A percentile compares a stretch with the other conserved stretches of the same genome.
phyloP scores from a whole-genome alignment of 2,329 filamentous ascomycete genomes.

The Penicillium frequentans region DNA sequence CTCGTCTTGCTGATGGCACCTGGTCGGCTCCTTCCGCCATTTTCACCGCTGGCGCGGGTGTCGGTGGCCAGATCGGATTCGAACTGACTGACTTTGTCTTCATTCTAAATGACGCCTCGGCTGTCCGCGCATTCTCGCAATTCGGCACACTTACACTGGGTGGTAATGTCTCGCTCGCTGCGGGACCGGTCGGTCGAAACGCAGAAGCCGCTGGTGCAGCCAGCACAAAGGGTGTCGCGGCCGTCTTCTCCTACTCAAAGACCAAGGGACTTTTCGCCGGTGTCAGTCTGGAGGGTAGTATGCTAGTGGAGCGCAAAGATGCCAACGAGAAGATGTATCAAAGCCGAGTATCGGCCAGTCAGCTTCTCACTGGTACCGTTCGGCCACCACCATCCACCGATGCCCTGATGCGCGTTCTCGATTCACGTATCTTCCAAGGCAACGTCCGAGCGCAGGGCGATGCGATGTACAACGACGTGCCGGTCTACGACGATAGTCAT shows the following conservation, averaged over 20 bases:
- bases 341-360: constrained; percentile 73
- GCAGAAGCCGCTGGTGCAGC: constrained; percentile 94
- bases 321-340: constrained; percentile 97
- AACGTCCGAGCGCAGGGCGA: constrained; percentile 55
- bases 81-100: constrained; percentile 76
- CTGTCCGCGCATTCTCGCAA: constrained; percentile 92
- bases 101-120: constrained; percentile 87
- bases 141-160: constrained; percentile 87
- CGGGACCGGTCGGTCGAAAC: constrained; percentile 89
- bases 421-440: constrained; percentile 80
- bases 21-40: constrained; percentile 54
- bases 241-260: constrained; percentile 95
- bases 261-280: constrained; percentile 97
- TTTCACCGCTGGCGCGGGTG: constrained; percentile 49
- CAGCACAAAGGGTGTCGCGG: constrained; percentile 82
- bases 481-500: constrained; percentile 79
- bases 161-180: constrained; percentile 93
- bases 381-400: constrained; percentile 77
- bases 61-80: constrained; percentile 53
- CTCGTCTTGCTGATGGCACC: constrained; percentile 48
- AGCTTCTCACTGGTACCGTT: constrained; percentile 77
- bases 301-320: constrained; percentile 90
- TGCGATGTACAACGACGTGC: constrained; percentile 88
- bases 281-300: constrained; percentile 89
- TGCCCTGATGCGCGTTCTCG: constrained; percentile 80